Evolutionary conservation across 2,329 filamentous ascomycete genomes (phyloP).

Genomic region (Colletotrichum sp.): DNA sequence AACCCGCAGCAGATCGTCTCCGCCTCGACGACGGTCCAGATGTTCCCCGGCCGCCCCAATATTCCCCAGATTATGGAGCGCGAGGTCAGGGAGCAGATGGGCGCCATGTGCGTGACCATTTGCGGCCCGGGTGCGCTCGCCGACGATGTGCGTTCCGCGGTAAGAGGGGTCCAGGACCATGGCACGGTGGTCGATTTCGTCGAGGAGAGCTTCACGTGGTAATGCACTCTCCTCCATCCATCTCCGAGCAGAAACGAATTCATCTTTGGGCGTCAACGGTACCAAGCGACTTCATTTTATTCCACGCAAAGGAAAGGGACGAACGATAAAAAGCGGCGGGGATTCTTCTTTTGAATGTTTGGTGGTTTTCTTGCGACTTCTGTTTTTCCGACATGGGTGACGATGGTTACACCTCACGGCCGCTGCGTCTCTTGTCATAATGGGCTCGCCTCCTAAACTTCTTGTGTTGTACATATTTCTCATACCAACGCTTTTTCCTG

Average conservation of each 20-base stretch:
- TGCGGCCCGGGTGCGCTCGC: constrained; percentile 78
- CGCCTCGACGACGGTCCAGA: constrained; percentile 81
- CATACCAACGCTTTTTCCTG: constrained; percentile 5
- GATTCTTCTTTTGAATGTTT: neutral
- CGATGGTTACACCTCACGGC: constrained; percentile 1
- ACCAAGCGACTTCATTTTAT: constrained; percentile 4
- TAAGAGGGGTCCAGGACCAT: constrained; percentile 66
- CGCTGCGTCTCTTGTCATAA: constrained; percentile 1
- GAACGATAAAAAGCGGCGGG: neutral
- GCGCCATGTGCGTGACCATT: constrained; percentile 86
- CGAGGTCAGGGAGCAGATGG: constrained; percentile 82
- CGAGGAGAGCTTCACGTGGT: constrained; percentile 79
- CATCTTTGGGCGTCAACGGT: constrained; percentile 20
- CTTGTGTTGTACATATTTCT: constrained; percentile 20
- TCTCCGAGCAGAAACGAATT: neutral
- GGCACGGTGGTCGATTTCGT: constrained; percentile 73
- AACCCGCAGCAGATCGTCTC: constrained; percentile 82
- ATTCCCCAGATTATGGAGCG: constrained; percentile 78
- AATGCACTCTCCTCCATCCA: constrained; percentile 18
- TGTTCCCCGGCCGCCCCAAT: constrained; percentile 90
- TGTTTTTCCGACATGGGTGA: neutral
- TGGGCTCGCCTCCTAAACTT: constrained; percentile 8
- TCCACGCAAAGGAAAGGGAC: neutral
- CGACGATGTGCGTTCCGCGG: constrained; percentile 76
- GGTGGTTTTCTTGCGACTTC: neutral